Conservation (phyloP, 2,329 filamentous ascomycete genomes). For the Penicillium sp. region DNA sequence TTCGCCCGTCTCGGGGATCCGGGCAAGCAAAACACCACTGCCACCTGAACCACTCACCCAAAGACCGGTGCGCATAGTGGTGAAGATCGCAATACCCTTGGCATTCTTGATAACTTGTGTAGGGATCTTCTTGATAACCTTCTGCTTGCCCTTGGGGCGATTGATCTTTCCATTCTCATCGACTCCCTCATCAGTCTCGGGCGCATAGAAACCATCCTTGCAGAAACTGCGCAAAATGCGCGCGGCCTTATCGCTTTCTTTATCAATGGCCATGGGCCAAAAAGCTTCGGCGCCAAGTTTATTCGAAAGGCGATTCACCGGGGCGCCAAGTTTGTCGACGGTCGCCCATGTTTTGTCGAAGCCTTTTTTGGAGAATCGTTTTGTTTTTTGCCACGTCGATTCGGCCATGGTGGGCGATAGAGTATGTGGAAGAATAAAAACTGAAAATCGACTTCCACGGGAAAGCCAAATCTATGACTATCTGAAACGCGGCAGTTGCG, state of each 20-base stretch:
- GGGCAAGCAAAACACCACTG: conserved; percentile 80
- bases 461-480: conserved; percentile 9
- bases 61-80: conserved; percentile 88
- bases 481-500: conserved; percentile 10
- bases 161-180: conserved; percentile 48
- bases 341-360: conserved; percentile 72
- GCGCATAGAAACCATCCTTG: conserved; percentile 70
- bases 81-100: conserved; percentile 89
- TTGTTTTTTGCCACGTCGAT: conserved; percentile 58
- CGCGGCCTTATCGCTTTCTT: conserved; percentile 88
- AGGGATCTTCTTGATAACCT: conserved; percentile 79
- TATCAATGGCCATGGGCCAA: conserved; percentile 82
- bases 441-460: not conserved
- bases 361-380: conserved; percentile 58
- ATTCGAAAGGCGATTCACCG: conserved; percentile 79
- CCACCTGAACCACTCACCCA: conserved; percentile 92
- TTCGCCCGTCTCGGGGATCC: conserved; percentile 74
- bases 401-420: conserved; percentile 41
- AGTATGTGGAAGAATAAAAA: not conserved
- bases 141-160: conserved; percentile 61
- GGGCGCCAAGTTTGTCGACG: conserved; percentile 68
- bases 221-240: conserved; percentile 88
- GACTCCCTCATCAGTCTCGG: conserved; percentile 51
- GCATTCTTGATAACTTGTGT: conserved; percentile 82
- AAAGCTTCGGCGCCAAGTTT: conserved; percentile 80